Conservation (phyloP, 225 moss, liverwort and hornwort genomes). For the Marchantia paleacea region DNA sequence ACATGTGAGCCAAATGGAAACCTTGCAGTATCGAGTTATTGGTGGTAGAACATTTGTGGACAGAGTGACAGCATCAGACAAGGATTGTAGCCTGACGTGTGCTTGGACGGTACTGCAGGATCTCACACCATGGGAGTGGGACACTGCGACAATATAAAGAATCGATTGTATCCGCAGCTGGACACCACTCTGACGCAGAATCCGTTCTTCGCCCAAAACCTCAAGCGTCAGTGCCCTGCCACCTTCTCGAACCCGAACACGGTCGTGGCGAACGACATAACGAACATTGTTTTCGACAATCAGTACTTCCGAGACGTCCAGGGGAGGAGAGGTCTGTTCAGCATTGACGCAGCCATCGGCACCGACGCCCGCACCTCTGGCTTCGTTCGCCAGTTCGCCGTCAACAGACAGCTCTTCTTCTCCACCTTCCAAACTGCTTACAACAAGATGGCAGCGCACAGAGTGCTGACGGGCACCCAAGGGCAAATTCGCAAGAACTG, state of each 20-base stretch:
- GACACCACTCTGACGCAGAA: constrained; percentile 32
- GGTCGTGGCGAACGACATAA: constrained; percentile 38
- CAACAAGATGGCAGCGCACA: constrained; percentile 40
- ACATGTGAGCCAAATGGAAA: neutral
- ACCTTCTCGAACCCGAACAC: constrained; percentile 32
- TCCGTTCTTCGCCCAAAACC: constrained; percentile 30
- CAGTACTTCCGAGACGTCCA: constrained; percentile 47
- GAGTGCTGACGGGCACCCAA: constrained; percentile 38
- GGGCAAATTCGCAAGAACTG: constrained; percentile 52
- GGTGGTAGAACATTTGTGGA: constrained; percentile 1
- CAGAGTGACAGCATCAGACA: constrained; percentile 43
- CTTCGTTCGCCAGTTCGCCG: constrained; percentile 36
- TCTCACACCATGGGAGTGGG: constrained; percentile 55
- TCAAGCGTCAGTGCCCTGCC: constrained; percentile 38
- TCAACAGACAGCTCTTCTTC: constrained; percentile 48
- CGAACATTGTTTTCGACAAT: constrained; percentile 50
- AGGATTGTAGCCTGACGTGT: constrained; percentile 30
- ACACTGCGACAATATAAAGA: constrained; percentile 47
- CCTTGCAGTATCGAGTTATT: too few relatives aligned
- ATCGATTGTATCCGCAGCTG: constrained; percentile 42
- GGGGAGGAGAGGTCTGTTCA: constrained; percentile 46
- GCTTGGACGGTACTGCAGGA: constrained; percentile 29
- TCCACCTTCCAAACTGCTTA: constrained; percentile 42
- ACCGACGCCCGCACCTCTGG: constrained; percentile 41
- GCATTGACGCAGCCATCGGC: constrained; percentile 46